Base-by-base conservation (phyloP, 2,329 filamentous ascomycete species). In the Colletotrichum zoysiae region DNA sequence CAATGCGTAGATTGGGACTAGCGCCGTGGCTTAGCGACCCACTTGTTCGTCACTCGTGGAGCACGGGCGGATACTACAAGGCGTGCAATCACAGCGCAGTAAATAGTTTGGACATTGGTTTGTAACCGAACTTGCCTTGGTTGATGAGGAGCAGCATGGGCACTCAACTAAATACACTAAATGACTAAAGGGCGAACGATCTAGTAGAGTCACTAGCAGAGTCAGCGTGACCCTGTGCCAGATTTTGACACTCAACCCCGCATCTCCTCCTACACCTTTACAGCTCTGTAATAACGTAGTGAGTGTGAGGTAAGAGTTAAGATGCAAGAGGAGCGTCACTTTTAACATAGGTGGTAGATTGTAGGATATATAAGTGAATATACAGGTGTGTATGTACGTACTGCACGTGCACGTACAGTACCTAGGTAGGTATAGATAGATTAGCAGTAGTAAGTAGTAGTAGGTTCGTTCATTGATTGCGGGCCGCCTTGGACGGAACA, bases 11-110 rank as follows among this genome's bases (percentile, higher is more conserved):
- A 44, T 66, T 65, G 20, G 64, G 57, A 33, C 55, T 73, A 68
- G 70, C 67, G 66, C 30, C 6, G 68, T 75, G 71, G 73, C 67
- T 70, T 70, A 70, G 71, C 46, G 40, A 16, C 26, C 60, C 70
- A 59, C 70, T 48, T 58, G 40, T 53, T 72, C 53, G 18, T 64
- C 65, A 46, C 35, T n/a, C 20, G 48, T 50, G 46, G 44, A 65
- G 53, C 30, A 58, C 61, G 18, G 33, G 62, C 38, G 30, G 38
- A 30, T 16, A 18, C 38, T 53, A 20, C 40, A 5, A 35, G 42
- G 46, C 40, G 33, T 16, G 26, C 44, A 18, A 48, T 16, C 35
- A 38, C 23, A 40, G 35, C 51, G 30, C 55, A 40, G 46, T 66
- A 48, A 35, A 48, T 55, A 5, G 51, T n/a, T 44, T 26, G 23